Base-by-base conservation (phyloP, 148 eudicot genomes). In the Rhododendron williamsianum region DNA sequence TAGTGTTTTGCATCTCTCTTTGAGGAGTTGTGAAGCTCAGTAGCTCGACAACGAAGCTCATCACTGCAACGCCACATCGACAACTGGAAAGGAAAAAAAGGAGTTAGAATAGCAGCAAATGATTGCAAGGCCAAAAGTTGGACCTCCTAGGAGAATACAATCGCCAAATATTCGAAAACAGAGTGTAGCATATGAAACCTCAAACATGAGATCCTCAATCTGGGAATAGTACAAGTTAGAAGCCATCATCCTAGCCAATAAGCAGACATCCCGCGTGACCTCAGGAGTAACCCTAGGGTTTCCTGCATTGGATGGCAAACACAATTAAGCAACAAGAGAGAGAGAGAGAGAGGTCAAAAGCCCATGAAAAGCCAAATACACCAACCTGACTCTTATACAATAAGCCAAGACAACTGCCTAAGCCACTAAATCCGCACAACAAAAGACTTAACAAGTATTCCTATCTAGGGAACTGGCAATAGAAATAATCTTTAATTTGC, bases 121-220 rank as follows among this genome's bases (percentile, higher is more conserved):
- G 51, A 21, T 67, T 45, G 86, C 21, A 2, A 82, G 38, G 76
- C 4, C 82, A 63, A 60, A 67, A 33, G 58, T 45, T 49, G 67
- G 74, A 79, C 25, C 30, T 3, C 81, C 36, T 7, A 52, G 52
- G 35, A 71, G 36, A 85, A 84, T 25, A 33, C 41, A 18, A 71
- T 65, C 2, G 30, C 71, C 48, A 23, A 56, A 81, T 18, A 21
- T 69, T 63, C 5, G 71, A 23, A 38, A 36, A 52, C 16, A 7
- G 9, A 9, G 36, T 21, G 51, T 21, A 49, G 80, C 45, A 4
- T 54, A 80, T 58, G 72, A 84, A 81, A 95, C 99, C 98, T 97
- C 99, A 87, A 97, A 97, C 99, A 97, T 97, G 88, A 97, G 98
- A 89, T 97, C 99, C 91, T 97, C 99, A 71, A 97, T 97, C 89